A percentile compares a stretch with the other conserved stretches of the same genome.
phyloP scores from a whole-genome alignment of 1,139 yeast species.

The Blastobotrys capitulatus region DNA sequence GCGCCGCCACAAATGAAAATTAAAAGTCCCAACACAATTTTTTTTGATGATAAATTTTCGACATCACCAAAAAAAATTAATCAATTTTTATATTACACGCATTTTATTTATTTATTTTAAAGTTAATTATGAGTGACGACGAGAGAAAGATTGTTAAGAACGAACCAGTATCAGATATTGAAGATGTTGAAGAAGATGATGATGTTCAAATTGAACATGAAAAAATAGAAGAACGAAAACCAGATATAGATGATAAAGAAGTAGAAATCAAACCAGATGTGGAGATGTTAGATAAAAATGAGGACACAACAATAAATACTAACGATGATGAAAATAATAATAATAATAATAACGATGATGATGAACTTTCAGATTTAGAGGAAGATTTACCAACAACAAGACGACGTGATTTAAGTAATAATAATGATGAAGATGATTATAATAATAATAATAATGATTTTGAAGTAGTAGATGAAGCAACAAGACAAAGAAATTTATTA shows the following conservation, averaged over 20 bases:
- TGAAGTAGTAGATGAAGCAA: conserved; percentile 38
- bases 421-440: conserved; percentile 9
- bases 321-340: not conserved
- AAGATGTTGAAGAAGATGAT: not conserved
- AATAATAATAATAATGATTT: conserved; percentile 19
- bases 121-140: not conserved
- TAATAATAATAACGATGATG: conserved; percentile 26
- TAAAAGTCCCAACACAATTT: not conserved
- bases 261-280: no score
- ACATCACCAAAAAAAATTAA: no score
- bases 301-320: not conserved
- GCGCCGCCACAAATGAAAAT: not conserved
- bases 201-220: not conserved
- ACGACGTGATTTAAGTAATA: conserved; percentile 13
- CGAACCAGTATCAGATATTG: not conserved
- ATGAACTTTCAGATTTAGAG: conserved; percentile 37
- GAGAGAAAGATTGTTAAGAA: not conserved
- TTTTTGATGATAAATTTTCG: no score
- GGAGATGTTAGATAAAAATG: no score
- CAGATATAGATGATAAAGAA: no score
- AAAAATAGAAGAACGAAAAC: not conserved
- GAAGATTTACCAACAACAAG: conserved; percentile 30
- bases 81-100: conserved; percentile 1
- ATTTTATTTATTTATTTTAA: not conserved
- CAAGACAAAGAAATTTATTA: conserved; percentile 64